Base-by-base conservation (phyloP, 495 filamentous ascomycete species). In the Daldinia childiae region DNA sequence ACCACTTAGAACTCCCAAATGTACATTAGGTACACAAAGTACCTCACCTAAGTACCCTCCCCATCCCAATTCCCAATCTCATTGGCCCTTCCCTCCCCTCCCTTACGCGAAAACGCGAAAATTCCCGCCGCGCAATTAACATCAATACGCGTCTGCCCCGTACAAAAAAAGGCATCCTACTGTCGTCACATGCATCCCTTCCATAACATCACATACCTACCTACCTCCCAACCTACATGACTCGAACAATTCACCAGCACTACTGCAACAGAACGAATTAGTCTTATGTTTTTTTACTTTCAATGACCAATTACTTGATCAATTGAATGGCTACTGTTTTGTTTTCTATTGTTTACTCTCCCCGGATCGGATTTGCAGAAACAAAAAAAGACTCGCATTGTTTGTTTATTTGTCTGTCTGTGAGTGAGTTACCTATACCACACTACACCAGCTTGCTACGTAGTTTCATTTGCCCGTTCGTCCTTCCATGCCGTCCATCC, bases 81-180 rank as follows among this genome's bases (percentile, higher is more conserved):
- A 41, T 41, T 41, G 39, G 39, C 17, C 39, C 6, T 3, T 7
- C 14, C 14, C 6, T 4, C 39, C n/a, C 38, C 39, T 41, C 39
- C 39, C 2, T 41, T 17, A 41, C 6, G 9, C 34, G 39, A 41
- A 41, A 41, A 17, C 39, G n/a, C 39, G 15, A 41, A 41, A n/a
- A 17, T 11, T n/a, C 39, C 15, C 14, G 14, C 14, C 38, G 39
- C 39, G 39, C 39, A 17, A 41, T n/a, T n/a, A 41, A 41, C n/a
- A 41, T 6, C 6, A 15, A 15, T 7, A 41, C 39, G 39, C 39
- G 45, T 51, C 45, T 51, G 9, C 45, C 11, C 45, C 45, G 45
- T 51, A 51, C 45, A 51, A 51, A 51, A 51, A 51, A 51, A 21
- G 45, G 45, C 45, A 51, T 21, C 45, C 19, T 17, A 41, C 8